phyloP scores from a whole-genome alignment of 2,329 filamentous ascomycete genomes.

The Alternaria gaisen region DNA sequence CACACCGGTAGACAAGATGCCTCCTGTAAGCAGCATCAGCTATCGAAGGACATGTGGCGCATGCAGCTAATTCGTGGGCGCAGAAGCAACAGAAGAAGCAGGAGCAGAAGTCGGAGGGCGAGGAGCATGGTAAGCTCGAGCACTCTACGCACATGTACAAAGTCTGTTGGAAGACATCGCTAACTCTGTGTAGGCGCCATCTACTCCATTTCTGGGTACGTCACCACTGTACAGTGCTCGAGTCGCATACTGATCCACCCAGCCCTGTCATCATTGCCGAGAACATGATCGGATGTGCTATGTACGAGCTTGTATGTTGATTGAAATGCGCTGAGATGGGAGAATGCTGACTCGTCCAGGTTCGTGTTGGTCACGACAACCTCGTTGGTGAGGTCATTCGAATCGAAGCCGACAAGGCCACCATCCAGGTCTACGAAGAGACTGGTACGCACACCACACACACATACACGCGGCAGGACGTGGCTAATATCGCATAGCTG shows the following conservation, averaged over 20 bases:
- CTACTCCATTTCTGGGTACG: slow-evolving; percentile 74
- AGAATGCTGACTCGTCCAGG: slow-evolving; percentile 60
- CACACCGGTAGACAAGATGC: slow-evolving; percentile 43
- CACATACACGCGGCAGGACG: not conserved
- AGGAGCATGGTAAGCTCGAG: slow-evolving; percentile 63
- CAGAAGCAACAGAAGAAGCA: slow-evolving; percentile 46
- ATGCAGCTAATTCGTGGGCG: slow-evolving; percentile 36
- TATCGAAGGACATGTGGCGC: slow-evolving; percentile 9
- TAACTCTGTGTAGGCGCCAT: slow-evolving; percentile 61
- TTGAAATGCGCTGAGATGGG: not conserved
- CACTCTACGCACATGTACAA: not conserved
- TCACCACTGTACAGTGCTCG: slow-evolving; percentile 26
- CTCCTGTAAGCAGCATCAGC: slow-evolving; percentile 44
- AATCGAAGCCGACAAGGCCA: slow-evolving; percentile 93
- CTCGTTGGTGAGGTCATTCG: slow-evolving; percentile 98
- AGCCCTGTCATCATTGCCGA: slow-evolving; percentile 95
- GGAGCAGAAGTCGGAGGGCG: slow-evolving; percentile 57
- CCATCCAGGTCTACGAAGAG: slow-evolving; percentile 99
- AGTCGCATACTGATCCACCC: slow-evolving; percentile 35
- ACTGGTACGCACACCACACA: slow-evolving; percentile 70
- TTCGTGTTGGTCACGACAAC: slow-evolving; percentile 89
- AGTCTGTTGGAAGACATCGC: slow-evolving; percentile 1
- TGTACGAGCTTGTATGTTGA: slow-evolving; percentile 91
- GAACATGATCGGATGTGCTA: slow-evolving; percentile 98
- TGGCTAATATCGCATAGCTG: slow-evolving; percentile 67